Evolutionary conservation across 805 yeast genomes (phyloP).

Genomic region (Ogataea trehalophila): DNA sequence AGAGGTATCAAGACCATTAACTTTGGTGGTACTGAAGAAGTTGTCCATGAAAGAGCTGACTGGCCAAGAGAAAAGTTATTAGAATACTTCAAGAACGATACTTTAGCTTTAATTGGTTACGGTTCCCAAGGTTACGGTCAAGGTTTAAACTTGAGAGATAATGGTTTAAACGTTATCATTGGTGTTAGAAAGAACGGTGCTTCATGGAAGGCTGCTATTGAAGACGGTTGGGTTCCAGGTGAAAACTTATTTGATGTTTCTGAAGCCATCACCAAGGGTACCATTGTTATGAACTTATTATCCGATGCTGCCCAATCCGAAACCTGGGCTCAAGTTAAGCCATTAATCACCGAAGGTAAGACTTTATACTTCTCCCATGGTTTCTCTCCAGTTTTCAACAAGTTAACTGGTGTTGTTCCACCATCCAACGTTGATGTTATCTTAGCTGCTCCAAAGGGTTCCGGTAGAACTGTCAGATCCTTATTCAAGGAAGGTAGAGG

Average conservation of each 20-base stretch:
- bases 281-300: slow-evolving; percentile 93
- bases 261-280: slow-evolving; percentile 91
- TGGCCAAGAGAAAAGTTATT: slow-evolving; percentile 98
- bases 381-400: slow-evolving; percentile 98
- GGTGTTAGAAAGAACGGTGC: slow-evolving; percentile 99
- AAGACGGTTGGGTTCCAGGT: slow-evolving; percentile 99
- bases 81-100: slow-evolving; percentile 96
- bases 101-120: slow-evolving; percentile 96
- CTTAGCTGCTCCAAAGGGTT: slow-evolving; percentile 99
- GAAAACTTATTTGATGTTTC: slow-evolving; percentile 92
- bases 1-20: slow-evolving; percentile 96
- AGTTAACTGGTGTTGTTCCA: slow-evolving; percentile 92
- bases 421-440: slow-evolving; percentile 95
- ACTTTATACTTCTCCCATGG: slow-evolving; percentile 99
- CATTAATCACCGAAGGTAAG: slow-evolving; percentile 93
- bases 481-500: slow-evolving; percentile 99
- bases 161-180: slow-evolving; percentile 93
- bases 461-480: slow-evolving; percentile 99
- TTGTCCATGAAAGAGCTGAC: slow-evolving; percentile 98
- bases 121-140: slow-evolving; percentile 99
- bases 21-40: slow-evolving; percentile 93
- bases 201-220: slow-evolving; percentile 99
- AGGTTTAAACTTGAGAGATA: slow-evolving; percentile 98
- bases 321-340: slow-evolving; percentile 87
- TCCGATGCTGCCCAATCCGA: slow-evolving; percentile 99